phyloP scores from a whole-genome alignment of 129 eudicot genomes.

The Gnaphalium uliginosum region DNA sequence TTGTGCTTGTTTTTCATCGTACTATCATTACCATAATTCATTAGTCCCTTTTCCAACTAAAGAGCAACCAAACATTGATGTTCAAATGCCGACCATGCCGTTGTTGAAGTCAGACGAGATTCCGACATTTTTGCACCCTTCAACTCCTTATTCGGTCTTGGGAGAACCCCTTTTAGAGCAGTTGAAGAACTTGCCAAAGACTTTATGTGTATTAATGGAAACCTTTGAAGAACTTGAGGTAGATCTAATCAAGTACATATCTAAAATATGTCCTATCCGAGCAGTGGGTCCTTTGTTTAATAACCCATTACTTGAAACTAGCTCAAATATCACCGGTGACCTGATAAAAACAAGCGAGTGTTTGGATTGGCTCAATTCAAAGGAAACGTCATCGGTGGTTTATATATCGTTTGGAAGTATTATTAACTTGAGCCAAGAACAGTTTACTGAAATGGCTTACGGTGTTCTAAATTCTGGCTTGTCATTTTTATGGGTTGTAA shows the following conservation, averaged over 20 bases:
- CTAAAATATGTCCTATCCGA: slow-evolving; percentile 42
- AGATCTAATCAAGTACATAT: slow-evolving; percentile 53
- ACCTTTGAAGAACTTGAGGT: slow-evolving; percentile 72
- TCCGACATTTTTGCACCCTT: slow-evolving; percentile 71
- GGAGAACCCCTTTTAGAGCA: slow-evolving; percentile 46
- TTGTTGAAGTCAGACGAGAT: slow-evolving; percentile 66
- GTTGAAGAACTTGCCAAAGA: slow-evolving; percentile 53
- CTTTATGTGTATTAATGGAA: slow-evolving; percentile 65
- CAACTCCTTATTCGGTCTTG: slow-evolving; percentile 44
- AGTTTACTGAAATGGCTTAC: slow-evolving; percentile 51
- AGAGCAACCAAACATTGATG: slow-evolving; percentile 49
- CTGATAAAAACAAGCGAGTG: slow-evolving; percentile 47
- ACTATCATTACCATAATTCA: slow-evolving; percentile 46
- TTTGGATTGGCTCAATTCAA: slow-evolving; percentile 56
- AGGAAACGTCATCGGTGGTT: slow-evolving; percentile 56
- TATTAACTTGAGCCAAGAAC: slow-evolving; percentile 57
- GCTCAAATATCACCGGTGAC: slow-evolving; percentile 44
- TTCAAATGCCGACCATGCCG: slow-evolving; percentile 68
- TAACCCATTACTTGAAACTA: slow-evolving; percentile 27
- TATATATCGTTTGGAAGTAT: slow-evolving; percentile 82
- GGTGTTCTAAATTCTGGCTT: slow-evolving; percentile 59
- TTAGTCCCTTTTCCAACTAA: slow-evolving; percentile 56
- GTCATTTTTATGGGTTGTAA: too few species aligned
- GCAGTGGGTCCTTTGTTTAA: slow-evolving; percentile 75
- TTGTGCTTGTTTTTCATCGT: slow-evolving; percentile 64